Evolutionary conservation across 1,139 yeast species (phyloP).

Genomic region (Debaryomyces sp.): DNA sequence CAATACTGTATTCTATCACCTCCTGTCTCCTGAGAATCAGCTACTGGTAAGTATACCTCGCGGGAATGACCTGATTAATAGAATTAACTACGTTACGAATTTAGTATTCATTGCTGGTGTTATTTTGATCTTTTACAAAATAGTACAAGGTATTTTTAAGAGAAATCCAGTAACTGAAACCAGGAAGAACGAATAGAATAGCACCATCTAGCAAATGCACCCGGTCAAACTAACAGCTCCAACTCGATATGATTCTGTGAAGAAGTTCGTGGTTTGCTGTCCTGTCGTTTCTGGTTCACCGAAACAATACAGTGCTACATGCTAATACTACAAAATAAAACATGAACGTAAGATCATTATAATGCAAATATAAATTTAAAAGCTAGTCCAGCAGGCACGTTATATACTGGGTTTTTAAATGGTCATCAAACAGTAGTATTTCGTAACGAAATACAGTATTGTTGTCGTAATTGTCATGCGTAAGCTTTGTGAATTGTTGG

Average conservation of each 20-base stretch:
- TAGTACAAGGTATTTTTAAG: not conserved
- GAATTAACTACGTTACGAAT: not conserved
- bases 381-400: not conserved
- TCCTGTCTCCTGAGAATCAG: conserved; percentile 13
- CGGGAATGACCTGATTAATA: not conserved
- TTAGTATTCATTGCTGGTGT: not conserved
- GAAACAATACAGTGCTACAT: not conserved
- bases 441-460: conserved; percentile 9
- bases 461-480: conserved; percentile 3
- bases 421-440: conserved; percentile 14
- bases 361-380: not conserved
- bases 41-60: conserved; percentile 22
- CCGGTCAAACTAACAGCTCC: not conserved
- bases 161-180: not conserved
- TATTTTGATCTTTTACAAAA: not conserved
- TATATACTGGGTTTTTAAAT: conserved; percentile 11
- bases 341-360: not conserved
- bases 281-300: not conserved
- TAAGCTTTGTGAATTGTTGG: conserved; percentile 7
- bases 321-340: not conserved
- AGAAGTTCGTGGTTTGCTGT: not conserved
- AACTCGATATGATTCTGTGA: not conserved
- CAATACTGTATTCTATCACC: conserved; percentile 46
- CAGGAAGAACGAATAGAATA: not conserved
- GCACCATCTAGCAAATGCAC: not conserved